These are phyloP conservation scores for Mortierella sp. DNA, from an alignment of 371 early-diverging fungal genomes.

Conservation along the genomic window DNA sequence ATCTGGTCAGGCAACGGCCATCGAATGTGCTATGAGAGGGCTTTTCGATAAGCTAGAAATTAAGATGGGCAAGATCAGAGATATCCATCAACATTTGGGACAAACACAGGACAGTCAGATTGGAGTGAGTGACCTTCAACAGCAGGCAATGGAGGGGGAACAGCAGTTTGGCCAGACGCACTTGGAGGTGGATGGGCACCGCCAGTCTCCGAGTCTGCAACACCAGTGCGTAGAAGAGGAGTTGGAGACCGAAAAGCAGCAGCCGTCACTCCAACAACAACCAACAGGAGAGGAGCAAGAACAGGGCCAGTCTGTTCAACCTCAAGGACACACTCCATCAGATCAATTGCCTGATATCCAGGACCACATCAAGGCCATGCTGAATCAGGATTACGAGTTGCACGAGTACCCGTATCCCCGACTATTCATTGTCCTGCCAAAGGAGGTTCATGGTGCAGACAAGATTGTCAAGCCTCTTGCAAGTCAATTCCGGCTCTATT, in stretches of 20 bases:
- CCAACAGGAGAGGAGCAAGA: not conserved
- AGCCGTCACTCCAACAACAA: not conserved
- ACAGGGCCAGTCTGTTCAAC: not conserved
- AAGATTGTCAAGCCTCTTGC: not conserved
- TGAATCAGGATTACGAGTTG: not conserved
- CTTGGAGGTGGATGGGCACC: too few species aligned
- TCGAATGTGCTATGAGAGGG: too few species aligned
- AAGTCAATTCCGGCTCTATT: not conserved
- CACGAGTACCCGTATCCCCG: not conserved
- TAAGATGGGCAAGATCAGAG: too few species aligned
- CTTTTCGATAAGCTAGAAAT: too few species aligned
- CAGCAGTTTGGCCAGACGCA: too few species aligned
- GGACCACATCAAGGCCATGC: not conserved
- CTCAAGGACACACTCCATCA: too few species aligned
- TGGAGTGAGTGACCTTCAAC: too few species aligned
- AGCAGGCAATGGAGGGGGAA: too few species aligned
- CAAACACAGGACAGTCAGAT: too few species aligned
- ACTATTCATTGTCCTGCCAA: not conserved
- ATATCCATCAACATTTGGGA: too few species aligned
- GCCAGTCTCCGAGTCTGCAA: too few species aligned
- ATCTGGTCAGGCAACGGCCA: too few species aligned
- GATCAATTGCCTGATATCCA: not conserved
- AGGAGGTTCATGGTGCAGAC: not conserved
- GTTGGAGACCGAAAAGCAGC: constrained; percentile 1
- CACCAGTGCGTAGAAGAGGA: not conserved